Base-by-base conservation (phyloP, 2,329 filamentous ascomycete species). In the Cladophialophora carrionii region DNA sequence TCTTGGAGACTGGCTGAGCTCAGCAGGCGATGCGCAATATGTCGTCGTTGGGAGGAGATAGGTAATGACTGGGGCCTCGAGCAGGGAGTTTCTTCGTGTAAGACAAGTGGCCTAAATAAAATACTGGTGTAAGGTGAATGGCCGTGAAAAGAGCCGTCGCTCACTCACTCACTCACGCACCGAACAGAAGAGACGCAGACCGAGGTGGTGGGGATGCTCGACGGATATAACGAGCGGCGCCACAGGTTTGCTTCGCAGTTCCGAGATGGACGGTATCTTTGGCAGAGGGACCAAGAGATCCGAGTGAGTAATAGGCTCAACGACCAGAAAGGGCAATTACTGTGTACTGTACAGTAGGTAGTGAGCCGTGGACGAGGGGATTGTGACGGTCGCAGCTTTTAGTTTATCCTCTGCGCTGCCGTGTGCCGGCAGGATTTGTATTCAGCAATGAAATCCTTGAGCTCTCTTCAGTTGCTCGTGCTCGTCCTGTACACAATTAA, bases 1-100 rank as follows among this genome's bases (percentile, higher is more conserved):
- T 53, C 41, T 14, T 57, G 46, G 31, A 49, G 32, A 20, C 14
- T 62, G 52, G 61, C 53, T 51, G 61, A 62, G 32, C 22, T 57
- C 29, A 41, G 54, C 49, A 22, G 29, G 52, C 52, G 29, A 24
- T 5, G 29, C 52, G n/a, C 24, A 34, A 20, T 10, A 34, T 20
- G 17, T 34, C 26, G 31, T 26, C 22, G 20, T 51, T 12, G 22
- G 22, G 9, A 22, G 48, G 6, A 12, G 20, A 51, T n/a, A 20
- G 22, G 9, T 14, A 51, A 20, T 51, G 48, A 14, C 37, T n/a
- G 14, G 17, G 7, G 37, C 1, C 37, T 17, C 37, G 6, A 43
- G 37, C 37, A n/a, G 14, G 37, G n/a, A 20, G 17, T 43, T 9
- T 43, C 37, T 7, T n/a, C 37, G 17, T 43, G n/a, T n/a, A n/a